Evolutionary conservation across 2,329 filamentous ascomycete species (phyloP), one percentile per base, ranked within the genome.

Genomic region (Camptophora hylomeconis): DNA sequence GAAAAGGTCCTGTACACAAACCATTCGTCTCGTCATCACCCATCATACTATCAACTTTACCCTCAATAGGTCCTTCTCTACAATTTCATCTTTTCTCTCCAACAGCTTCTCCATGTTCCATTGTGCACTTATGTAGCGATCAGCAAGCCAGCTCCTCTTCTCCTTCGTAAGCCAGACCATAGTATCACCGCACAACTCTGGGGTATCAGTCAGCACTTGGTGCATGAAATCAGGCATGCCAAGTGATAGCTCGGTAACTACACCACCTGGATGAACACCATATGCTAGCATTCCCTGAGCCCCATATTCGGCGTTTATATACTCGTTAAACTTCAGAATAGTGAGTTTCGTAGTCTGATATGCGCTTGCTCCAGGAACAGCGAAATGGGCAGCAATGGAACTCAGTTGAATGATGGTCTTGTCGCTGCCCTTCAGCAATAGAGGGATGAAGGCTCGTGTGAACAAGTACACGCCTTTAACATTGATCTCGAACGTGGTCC

Each of bases 401-500:
- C 51, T 44, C 3, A 59, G 37, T 22, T 52, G 51, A 35, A 68
- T 48, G 31, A 45, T 15, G 10, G 38, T 45, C 31, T 39, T 40
- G 17, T 31, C 20, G 19, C 34, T 17, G 14, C 28, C 28, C 6
- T 50, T 47, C 34, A 46, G 48, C 20, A 47, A 42, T 12, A 53
- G 45, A 4, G 49, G 49, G 14, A 52, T 48, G 19, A 40, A 32
- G 8, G 40, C 38, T 16, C 34, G 30, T 4, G 31, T 17, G 12
- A 33, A 17, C 7, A 38, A 23, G 20, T 52, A 37, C 0, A 44
- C 46, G 0, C 67, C 66, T 26, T 57, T 61, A 16, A 69, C 43
- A 33, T 71, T 71, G 30, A 67, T 57, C 20, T 66, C 60, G 45
- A 56, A 63, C 17, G 56, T 54, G 13, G 40, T 42, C 56, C 58